Base-by-base conservation (phyloP, 2,329 filamentous ascomycete species). In the Ceratocystis diversiconidia region DNA sequence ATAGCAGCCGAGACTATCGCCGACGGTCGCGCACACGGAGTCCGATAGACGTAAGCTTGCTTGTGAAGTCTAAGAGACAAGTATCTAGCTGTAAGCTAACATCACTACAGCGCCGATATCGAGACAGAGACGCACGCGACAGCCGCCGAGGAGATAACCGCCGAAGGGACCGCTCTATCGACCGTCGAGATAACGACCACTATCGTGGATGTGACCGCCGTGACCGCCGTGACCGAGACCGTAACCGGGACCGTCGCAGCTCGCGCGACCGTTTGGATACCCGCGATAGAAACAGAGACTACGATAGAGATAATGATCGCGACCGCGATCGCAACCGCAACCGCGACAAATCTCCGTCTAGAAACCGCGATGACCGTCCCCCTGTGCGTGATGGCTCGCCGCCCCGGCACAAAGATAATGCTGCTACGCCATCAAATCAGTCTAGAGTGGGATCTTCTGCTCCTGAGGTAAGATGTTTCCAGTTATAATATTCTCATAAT, bases 101-200 rank as follows among this genome's bases (percentile, higher is more conserved):
- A 69, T 66, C 70, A 68, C 50, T 70, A 63, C 80, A 86, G 83
- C 79, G 79, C 70, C 82, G 83, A 72, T 77, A 84, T 69, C 83
- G 82, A 69, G 82, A 84, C 69, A 78, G 80, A 70, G 80, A 80
- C 43, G 71, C 63, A 63, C 76, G 77, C 64, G 77, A 76, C 67
- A 75, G 77, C 68, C 79, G 79, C 68, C 79, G 81, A 72, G 82
- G 84, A 72, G 73, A 78, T 46, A 84, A 82, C 71, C 84, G 86
- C 70, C 81, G 86, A 71, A 80, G 86, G 75, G 88, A 90, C 69
- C 84, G 86, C 70, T 90, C 88, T 65, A 22, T 84, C 83, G 83
- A 85, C 72, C 81, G 83, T 70, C 79, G 83, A 74, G 83, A 87
- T 72, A 85, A 89, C 71, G 82, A 85, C 69, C 81, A 79, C 70